Base-by-base conservation (phyloP, 2,329 filamentous ascomycete genomes). In the Exophiala mesophila region DNA sequence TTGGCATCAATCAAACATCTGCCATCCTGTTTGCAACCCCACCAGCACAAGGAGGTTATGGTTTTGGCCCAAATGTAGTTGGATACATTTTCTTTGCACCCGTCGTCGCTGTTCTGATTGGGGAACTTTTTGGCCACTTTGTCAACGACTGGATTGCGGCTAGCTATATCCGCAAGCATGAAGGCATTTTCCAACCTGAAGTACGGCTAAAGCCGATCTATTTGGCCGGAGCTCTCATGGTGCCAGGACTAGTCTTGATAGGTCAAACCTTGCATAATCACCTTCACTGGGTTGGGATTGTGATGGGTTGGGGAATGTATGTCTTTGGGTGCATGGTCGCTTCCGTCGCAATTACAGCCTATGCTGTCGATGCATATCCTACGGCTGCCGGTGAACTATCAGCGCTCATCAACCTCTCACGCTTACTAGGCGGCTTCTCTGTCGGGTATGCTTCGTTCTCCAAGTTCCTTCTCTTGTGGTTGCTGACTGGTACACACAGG, bases 61-160 rank as follows among this genome's bases (percentile, higher is more conserved):
- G 65, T 3, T 74, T 77, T 53, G 68, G 65, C 0, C 63, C 67
- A 0, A 65, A 65, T 34, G 63, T 70, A 34, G 69, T 77, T 30
- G 76, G 69, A 1, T 68, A 64, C 45, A 73, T 79, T 54, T 78
- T 78, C 59, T 77, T 80, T 54, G 71, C 74, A 0, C 73, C 73
- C 2, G n/a, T n/a, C n/a, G n/a, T n/a, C n/a, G n/a, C n/a, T n/a
- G n/a, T n/a, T 4, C 55, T 76, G 12, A 57, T 79, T 1, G 77
- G 74, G 17, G 74, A 78, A 59, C 40, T 70, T 0, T 57, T 63
- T 4, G 76, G 76, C 2, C 76, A 78, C 56, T 78, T 67, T 65
- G 59, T 78, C 9, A 73, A 79, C 56, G 76, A 79, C 47, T 44
- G 60, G 1, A 53, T 76, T 3, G 70, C 70, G 4, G 59, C 55